These are phyloP conservation scores for Kingdonia uniflora DNA, from an alignment of 164 flowering plant genomes.

Conservation along the genomic window DNA sequence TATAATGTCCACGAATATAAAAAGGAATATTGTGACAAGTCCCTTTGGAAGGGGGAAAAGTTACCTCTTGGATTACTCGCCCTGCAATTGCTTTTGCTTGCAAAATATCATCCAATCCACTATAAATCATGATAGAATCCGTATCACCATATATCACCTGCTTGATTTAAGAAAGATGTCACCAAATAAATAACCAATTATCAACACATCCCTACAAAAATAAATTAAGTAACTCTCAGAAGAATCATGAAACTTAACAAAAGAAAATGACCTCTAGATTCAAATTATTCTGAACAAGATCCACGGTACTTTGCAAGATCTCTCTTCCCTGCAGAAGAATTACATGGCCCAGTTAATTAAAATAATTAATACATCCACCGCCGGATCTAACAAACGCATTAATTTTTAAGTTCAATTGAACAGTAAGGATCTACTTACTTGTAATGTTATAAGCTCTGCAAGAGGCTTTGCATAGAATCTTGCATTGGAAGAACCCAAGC, in stretches of 20 bases:
- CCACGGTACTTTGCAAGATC: constrained; percentile 91
- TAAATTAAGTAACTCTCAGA: not conserved
- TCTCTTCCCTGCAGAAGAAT: constrained; percentile 76
- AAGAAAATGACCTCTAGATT: constrained; percentile 58
- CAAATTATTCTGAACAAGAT: constrained; percentile 83
- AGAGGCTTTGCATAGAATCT: constrained; percentile 99
- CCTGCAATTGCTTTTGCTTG: constrained; percentile 72
- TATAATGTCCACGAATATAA: too few relatives aligned
- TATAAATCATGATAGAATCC: constrained; percentile 95
- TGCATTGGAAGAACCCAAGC: constrained; percentile 95
- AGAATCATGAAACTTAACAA: not conserved
- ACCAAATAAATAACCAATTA: too few relatives aligned
- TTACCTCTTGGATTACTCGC: constrained; percentile 85
- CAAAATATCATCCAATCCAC: constrained; percentile 79
- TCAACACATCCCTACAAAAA: not conserved
- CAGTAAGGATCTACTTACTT: constrained; percentile 32
- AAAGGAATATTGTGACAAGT: too few relatives aligned
- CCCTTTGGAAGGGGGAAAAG: not conserved
- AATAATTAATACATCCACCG: not conserved
- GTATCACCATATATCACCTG: constrained; percentile 99
- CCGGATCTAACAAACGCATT: too few relatives aligned
- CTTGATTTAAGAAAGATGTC: constrained; percentile 8
- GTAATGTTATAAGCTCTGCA: constrained; percentile 90
- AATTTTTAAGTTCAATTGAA: not conserved
- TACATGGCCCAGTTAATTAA: not conserved